A percentile compares a stretch with the other conserved stretches of the same genome.
These are phyloP conservation scores for Pseudocercospora pini-densiflorae DNA, from an alignment of 2,329 filamentous ascomycete species.

Conservation along the genomic window DNA sequence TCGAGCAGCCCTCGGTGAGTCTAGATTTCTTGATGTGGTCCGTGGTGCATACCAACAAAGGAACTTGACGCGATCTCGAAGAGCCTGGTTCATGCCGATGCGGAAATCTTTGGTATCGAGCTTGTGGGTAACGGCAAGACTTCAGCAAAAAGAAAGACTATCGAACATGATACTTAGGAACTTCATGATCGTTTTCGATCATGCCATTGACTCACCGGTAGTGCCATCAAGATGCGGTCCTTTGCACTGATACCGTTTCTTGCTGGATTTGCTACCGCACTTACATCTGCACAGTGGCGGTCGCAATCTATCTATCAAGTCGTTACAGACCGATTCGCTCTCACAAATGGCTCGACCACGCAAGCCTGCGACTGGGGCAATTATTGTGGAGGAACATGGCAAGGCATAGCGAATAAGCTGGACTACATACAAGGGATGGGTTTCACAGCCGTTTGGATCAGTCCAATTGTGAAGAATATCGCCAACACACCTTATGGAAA, in stretches of 20 bases:
- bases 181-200: neutral
- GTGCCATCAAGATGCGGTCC: neutral
- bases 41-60: constrained; percentile 7
- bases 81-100: constrained; percentile 3
- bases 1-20: constrained; percentile 4
- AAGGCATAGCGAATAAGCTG: constrained; percentile 49
- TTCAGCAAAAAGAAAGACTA: neutral
- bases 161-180: constrained; percentile 6
- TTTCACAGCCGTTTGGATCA: constrained; percentile 49
- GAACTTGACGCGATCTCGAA: constrained; percentile 9
- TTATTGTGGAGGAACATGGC: constrained; percentile 56
- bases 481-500: constrained; percentile 44
- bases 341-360: constrained; percentile 51
- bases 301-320: constrained; percentile 63
- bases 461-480: constrained; percentile 50
- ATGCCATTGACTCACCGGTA: neutral
- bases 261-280: constrained; percentile 16
- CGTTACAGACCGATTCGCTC: constrained; percentile 62
- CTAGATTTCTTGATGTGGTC: neutral
- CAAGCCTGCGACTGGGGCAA: constrained; percentile 46
- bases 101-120: neutral
- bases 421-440: constrained; percentile 57
- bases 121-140: neutral
- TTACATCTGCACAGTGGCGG: constrained; percentile 41
- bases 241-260: constrained; percentile 13